A percentile compares a stretch with the other conserved stretches of the same genome.
Conservation (phyloP, 2,329 filamentous ascomycete species). For the Fusarium tanahbumbuense region DNA sequence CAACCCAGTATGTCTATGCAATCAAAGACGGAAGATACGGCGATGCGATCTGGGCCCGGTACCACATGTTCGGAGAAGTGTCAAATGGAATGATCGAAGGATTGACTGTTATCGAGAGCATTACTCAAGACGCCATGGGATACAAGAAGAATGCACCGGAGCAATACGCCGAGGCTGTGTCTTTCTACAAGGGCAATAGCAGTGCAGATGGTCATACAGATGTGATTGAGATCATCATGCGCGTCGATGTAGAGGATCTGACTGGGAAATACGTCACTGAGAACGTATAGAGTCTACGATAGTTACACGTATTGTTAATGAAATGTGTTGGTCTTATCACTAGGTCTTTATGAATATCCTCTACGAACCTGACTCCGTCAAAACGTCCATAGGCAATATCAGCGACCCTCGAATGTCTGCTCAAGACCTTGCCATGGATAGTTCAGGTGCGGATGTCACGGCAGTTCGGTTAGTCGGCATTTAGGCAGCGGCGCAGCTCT, state of each 20-base stretch:
- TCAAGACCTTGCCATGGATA: too few relatives aligned
- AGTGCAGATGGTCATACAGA: not conserved
- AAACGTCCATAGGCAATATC: too few relatives aligned
- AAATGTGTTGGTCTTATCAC: too few relatives aligned
- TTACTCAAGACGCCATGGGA: not conserved
- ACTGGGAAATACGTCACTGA: not conserved
- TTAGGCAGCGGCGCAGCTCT: too few relatives aligned
- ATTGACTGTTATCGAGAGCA: not conserved
- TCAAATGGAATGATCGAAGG: not conserved
- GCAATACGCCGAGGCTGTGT: not conserved
- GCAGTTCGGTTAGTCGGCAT: too few relatives aligned
- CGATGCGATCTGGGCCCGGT: slow-evolving; percentile 3
- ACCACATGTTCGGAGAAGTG: not conserved
- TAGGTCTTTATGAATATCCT: too few relatives aligned
- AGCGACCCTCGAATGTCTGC: too few relatives aligned
- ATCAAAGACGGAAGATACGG: not conserved
- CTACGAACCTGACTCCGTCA: too few relatives aligned
- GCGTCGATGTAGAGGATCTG: not conserved
- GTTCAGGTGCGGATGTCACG: too few relatives aligned
- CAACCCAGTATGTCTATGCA: not conserved
- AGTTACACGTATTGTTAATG: not conserved
- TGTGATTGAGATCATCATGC: not conserved
- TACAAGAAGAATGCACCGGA: not conserved
- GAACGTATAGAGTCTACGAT: fast-evolving
- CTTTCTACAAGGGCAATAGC: not conserved